These are phyloP conservation scores for Wilcoxina mikolae DNA, from an alignment of 495 filamentous ascomycete genomes.

Conservation along the genomic window DNA sequence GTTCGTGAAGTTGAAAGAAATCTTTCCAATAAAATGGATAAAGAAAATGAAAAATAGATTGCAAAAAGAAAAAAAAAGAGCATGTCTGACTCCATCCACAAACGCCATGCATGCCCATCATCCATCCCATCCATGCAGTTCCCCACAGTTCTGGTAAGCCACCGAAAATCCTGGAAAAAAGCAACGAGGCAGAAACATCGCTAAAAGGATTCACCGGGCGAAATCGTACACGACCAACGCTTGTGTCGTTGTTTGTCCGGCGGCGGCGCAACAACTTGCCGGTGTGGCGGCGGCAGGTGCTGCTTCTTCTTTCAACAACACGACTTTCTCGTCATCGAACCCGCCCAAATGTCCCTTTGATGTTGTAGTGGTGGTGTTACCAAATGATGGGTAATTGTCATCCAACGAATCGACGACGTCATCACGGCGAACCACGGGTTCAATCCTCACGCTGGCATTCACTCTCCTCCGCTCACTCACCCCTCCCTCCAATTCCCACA, in stretches of 20 bases:
- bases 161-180: background rate
- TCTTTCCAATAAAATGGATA: too few relatives aligned
- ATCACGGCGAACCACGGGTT: constrained; percentile 2
- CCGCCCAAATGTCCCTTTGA: constrained; percentile 52
- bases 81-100: too few relatives aligned
- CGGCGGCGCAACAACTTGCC: too few relatives aligned
- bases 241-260: background rate
- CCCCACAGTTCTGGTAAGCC: background rate
- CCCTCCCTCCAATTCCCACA: constrained; percentile 85
- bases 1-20: too few relatives aligned
- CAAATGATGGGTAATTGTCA: too few relatives aligned
- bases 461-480: constrained; percentile 29
- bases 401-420: constrained; percentile 10
- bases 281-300: too few relatives aligned
- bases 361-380: background rate
- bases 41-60: background rate
- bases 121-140: too few relatives aligned
- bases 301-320: constrained; percentile 53
- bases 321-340: constrained; percentile 88
- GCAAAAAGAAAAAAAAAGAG: background rate
- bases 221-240: constrained; percentile 80
- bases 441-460: constrained; percentile 18
- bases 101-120: too few relatives aligned
- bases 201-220: constrained; percentile 28
- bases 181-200: background rate